These are phyloP conservation scores for Hypoxylon perforatum DNA, from an alignment of 495 filamentous ascomycete genomes.

Conservation along the genomic window DNA sequence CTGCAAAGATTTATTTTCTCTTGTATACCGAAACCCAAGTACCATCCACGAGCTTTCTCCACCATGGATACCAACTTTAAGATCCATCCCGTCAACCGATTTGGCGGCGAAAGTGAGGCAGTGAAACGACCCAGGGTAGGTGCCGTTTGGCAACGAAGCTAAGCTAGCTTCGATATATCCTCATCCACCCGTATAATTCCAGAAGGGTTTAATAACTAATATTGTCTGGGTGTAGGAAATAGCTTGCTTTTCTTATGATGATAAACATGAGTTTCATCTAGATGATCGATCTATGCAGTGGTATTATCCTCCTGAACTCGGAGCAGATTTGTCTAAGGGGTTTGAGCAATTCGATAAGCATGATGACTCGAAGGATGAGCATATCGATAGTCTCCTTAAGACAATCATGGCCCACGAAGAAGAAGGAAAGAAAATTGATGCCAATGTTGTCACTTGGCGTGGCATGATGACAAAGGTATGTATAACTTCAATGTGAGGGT, in stretches of 20 bases:
- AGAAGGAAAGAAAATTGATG: slow-evolving; percentile 71
- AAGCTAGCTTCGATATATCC: neutral
- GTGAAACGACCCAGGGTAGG: slow-evolving; percentile 76
- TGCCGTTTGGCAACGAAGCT: slow-evolving; percentile 17
- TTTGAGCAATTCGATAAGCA: slow-evolving; percentile 86
- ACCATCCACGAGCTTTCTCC: neutral
- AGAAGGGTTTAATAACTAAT: slow-evolving; percentile 14
- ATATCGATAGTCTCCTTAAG: slow-evolving; percentile 84
- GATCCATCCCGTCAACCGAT: slow-evolving; percentile 71
- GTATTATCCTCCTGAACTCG: slow-evolving; percentile 83
- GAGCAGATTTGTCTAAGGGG: slow-evolving; percentile 77
- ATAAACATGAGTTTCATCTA: slow-evolving; percentile 77
- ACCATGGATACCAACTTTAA: slow-evolving; percentile 60
- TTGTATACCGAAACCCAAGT: neutral
- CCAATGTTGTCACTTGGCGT: slow-evolving; percentile 91
- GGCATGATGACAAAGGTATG: slow-evolving; percentile 98
- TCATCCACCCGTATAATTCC: neutral
- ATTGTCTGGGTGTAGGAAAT: slow-evolving; percentile 70
- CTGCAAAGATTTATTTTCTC: neutral
- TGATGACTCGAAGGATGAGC: slow-evolving; percentile 84
- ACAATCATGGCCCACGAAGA: slow-evolving; percentile 79
- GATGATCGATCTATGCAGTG: slow-evolving; percentile 83
- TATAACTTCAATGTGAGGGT: neutral
- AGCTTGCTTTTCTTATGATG: slow-evolving; percentile 89
- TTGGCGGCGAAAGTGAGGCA: slow-evolving; percentile 67